Base-by-base conservation (phyloP, 2,329 filamentous ascomycete species). In the Periconia sp. region DNA sequence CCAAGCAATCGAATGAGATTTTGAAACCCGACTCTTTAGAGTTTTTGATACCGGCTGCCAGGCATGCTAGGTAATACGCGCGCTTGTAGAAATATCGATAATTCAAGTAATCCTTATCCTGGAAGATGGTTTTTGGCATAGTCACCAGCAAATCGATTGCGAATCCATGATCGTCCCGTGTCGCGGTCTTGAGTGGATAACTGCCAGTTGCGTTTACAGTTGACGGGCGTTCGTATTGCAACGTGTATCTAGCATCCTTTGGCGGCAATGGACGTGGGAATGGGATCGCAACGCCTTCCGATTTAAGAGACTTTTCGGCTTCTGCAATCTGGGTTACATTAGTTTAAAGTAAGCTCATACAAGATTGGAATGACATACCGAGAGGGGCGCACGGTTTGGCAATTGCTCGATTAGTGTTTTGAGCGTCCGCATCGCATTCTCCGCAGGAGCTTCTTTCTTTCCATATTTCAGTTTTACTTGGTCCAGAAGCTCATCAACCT, bases 41-140 rank as follows among this genome's bases (percentile, higher is more conserved):
- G 37, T 82, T 78, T 59, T 85, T 85, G 49, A 97, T 77, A 5
- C 83, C 85, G 30, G 85, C 85, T 14, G 91, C 86, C 52, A 97
- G 78, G 59, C 89, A 91, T 33, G 92, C 91, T 47, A 97, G 78
- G 69, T 95, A 97, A 74, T 93, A 97, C 13, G 94, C 90, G 58
- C 92, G 82, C 67, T 96, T 95, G 77, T 97, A 92, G 69, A 97
- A 96, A 76, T 96, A 97, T 56, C 94, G 85, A 78, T 94, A 83
- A 72, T 96, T 92, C 47, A 92, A 81, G 71, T 93, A 97, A 74
- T 99, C 94, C 75, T 97, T 97, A 43, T 95, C 90, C 68, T 96
- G 91, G 65, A 97, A 92, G 13, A 96, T 76, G 1, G 82, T 77
- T 53, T 78, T 65, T 6, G 94, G 93, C 85, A 99, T 95, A 45